Base-by-base conservation (phyloP, 768 basidiomycete species). In the Phanerodontia chrysosporium region DNA sequence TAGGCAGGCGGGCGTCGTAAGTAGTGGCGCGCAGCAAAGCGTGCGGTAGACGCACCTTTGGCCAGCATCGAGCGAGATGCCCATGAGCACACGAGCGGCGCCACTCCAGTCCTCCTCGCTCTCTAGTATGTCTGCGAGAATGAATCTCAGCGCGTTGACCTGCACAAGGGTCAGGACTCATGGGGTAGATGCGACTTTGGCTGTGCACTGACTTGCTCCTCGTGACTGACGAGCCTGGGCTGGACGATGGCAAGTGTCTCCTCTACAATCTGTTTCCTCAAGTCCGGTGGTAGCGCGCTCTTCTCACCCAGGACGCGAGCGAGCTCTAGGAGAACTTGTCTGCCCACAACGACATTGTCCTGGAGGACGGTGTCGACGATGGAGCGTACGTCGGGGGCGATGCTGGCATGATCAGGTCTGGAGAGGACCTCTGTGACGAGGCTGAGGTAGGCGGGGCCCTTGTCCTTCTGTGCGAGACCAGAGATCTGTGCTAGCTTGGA, bases 71-170 rank as follows among this genome's bases (percentile, higher is more conserved):
- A 97, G 78, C 6, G 93, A 94, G 44, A 98, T 93, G 42, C 87
- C 86, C 83, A 92, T 95, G 44, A 98, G 80, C 35, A 96, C 89
- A 53, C 87, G 85, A 0, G 97, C 97, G 14, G 97, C 94, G 51
- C 87, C 90, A 60, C 87, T 88, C 90, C 94, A 98, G 69, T 94
- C 92, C 71, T 99, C 95, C 55, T 95, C 92, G 2, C 78, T 70
- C 68, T 97, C 94, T 13, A 95, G 78, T 8, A 97, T 77, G 73
- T 96, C 88, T 1, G 96, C 93, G n/a, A 97, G 84, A 68, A 95
- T 86, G 66, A 92, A 92, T 58, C 93, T 78, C 62, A 98, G 73
- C 14, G 83, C 79, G 64, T 92, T 92, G 21, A 89, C 87, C 96
- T 98, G 67, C 4, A 32, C 9, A 4, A 32, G 3, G 29, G 27